phyloP scores from a whole-genome alignment of 1,284 basidiomycete species.

The Clitocybe nebularis region DNA sequence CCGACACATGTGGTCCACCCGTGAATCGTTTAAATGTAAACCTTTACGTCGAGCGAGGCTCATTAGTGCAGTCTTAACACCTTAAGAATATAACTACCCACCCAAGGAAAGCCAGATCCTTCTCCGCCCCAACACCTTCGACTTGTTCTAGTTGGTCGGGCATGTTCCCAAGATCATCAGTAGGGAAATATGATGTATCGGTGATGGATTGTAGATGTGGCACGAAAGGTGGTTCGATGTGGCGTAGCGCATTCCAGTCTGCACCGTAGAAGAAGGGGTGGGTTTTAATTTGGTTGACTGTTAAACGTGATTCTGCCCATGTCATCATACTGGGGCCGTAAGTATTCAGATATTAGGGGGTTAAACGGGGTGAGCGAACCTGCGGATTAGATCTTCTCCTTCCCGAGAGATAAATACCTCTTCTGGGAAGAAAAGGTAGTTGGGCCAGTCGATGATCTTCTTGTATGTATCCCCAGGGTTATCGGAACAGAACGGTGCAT shows the following conservation, averaged over 20 bases:
- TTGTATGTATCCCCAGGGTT: slow-evolving; percentile 98
- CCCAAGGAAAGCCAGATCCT: slow-evolving; percentile 92
- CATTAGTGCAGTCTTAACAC: slow-evolving; percentile 1
- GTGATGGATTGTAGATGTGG: slow-evolving; percentile 90
- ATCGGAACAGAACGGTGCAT: slow-evolving; percentile 97
- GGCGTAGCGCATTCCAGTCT: slow-evolving; percentile 88
- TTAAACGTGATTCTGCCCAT: slow-evolving; percentile 76
- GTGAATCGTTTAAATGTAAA: slow-evolving; percentile 84
- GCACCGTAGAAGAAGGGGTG: slow-evolving; percentile 98
- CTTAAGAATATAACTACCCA: slow-evolving; percentile 34
- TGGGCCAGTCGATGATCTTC: slow-evolving; percentile 96
- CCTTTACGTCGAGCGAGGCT: slow-evolving; percentile 36
- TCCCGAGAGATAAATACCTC: slow-evolving; percentile 93
- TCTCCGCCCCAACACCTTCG: slow-evolving; percentile 73
- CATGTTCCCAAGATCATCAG: slow-evolving; percentile 89
- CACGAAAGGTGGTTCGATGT: slow-evolving; percentile 95
- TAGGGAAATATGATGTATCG: slow-evolving; percentile 96
- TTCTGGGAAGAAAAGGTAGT: slow-evolving; percentile 91
- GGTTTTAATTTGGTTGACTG: slow-evolving; percentile 85
- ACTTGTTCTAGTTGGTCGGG: slow-evolving; percentile 69
- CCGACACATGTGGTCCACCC: slow-evolving; percentile 28
- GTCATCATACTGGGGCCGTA: slow-evolving; percentile 84
- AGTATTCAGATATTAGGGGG: too few species aligned
- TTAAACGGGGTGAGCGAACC: slow-evolving; percentile 42
- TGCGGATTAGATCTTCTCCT: slow-evolving; percentile 86